Conservation (phyloP, 2,329 filamentous ascomycete species). For the Fusarium dimerum region DNA sequence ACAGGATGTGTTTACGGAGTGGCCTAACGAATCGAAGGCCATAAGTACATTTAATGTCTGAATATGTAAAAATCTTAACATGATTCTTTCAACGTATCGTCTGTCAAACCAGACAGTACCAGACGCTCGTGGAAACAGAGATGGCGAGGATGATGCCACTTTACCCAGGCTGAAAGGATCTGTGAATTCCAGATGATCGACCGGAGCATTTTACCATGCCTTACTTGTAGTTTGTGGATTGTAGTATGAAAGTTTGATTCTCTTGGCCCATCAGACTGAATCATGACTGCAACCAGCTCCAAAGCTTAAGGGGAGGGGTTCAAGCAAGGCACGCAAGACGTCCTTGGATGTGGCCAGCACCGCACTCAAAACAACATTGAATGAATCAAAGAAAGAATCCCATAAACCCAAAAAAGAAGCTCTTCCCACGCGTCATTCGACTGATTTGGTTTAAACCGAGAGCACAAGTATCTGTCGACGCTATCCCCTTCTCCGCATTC, state of each 20-base stretch:
- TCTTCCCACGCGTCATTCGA: neutral
- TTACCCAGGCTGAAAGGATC: neutral
- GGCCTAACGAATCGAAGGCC: neutral
- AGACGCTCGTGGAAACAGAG: neutral
- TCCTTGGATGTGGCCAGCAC: too few relatives aligned
- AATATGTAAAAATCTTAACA: neutral
- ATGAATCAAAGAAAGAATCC: neutral
- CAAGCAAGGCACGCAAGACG: too few relatives aligned
- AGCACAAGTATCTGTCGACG: neutral
- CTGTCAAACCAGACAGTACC: too few relatives aligned
- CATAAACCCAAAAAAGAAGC: neutral
- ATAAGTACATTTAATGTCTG: neutral
- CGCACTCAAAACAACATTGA: neutral
- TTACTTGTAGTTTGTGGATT: too few relatives aligned
- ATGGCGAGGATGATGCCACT: neutral
- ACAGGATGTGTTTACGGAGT: constrained; percentile 47
- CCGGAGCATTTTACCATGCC: neutral
- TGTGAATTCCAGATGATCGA: neutral
- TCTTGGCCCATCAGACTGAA: neutral
- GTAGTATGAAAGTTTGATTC: neutral
- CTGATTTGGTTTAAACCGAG: neutral
- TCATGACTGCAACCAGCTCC: neutral
- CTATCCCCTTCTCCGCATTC: neutral
- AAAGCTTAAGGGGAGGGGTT: too few relatives aligned
- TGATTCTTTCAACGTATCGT: neutral